A percentile compares a stretch with the other conserved stretches of the same genome.
Evolutionary conservation across 192 early-diverging fungal species (phyloP).

Genomic region (Helicostylum pulchrum): DNA sequence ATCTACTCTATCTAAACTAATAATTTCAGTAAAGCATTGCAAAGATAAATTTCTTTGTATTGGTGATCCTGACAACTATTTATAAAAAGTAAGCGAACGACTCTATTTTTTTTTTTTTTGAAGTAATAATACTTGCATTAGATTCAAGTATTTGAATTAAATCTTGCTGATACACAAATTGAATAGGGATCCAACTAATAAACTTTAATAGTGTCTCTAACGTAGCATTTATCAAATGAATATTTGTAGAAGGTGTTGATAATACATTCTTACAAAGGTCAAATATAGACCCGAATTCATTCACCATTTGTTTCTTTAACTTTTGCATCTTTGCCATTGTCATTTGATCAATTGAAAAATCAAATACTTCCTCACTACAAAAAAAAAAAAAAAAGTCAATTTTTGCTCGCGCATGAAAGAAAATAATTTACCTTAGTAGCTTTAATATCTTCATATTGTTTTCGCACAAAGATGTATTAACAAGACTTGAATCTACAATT

Average conservation of each 20-base stretch:
- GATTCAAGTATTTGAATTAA: slow-evolving; percentile 7
- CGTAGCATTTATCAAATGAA: neutral
- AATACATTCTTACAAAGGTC: slow-evolving; percentile 16
- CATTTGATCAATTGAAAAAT: slow-evolving; percentile 20
- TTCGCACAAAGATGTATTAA: slow-evolving; percentile 20
- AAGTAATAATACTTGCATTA: slow-evolving; percentile 2
- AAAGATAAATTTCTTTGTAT: slow-evolving; percentile 8
- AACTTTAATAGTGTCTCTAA: slow-evolving; percentile 12
- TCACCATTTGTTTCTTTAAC: slow-evolving; percentile 19
- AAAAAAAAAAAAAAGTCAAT: no score
- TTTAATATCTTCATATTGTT: slow-evolving; percentile 27
- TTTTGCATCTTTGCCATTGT: slow-evolving; percentile 23
- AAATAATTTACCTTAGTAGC: slow-evolving; percentile 12
- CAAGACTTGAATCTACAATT: slow-evolving; percentile 21
- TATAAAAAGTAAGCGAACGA: neutral
- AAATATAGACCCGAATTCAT: slow-evolving; percentile 15
- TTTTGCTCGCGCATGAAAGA: no score
- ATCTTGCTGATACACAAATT: slow-evolving; percentile 16
- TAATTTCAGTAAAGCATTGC: slow-evolving; percentile 22
- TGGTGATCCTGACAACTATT: slow-evolving; percentile 2
- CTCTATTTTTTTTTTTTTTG: neutral
- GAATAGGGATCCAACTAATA: slow-evolving; percentile 21
- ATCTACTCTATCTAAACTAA: slow-evolving; percentile 3
- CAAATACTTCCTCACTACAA: slow-evolving; percentile 33
- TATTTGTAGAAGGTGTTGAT: neutral